Percentiles rank a stretch among this genome's conserved stretches.
Evolutionary conservation across 2,329 filamentous ascomycete species (phyloP).

Genomic region (Epichloe scottii): DNA sequence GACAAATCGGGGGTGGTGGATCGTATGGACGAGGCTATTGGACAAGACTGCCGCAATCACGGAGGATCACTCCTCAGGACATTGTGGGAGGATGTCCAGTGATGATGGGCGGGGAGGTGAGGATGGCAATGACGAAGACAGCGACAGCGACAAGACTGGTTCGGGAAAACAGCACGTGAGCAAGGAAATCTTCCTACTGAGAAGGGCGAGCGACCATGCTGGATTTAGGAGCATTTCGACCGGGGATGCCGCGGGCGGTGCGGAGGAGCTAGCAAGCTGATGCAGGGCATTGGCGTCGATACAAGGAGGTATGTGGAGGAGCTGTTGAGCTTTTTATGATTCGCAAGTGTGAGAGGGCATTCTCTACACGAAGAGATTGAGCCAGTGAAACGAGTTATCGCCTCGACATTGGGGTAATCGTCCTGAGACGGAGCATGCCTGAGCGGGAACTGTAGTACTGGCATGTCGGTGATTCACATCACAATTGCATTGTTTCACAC

Average conservation of each 20-base stretch:
- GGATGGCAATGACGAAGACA: not conserved
- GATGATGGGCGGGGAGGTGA: conserved; percentile 5
- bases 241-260: conserved; percentile 28
- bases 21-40: conserved; percentile 50
- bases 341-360: no score
- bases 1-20: conserved; percentile 56
- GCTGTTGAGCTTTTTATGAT: conserved; percentile 44
- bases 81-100: no score
- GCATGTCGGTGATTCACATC: not conserved
- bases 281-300: conserved; percentile 65
- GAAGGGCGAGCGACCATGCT: conserved; percentile 44
- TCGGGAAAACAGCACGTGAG: conserved; percentile 11
- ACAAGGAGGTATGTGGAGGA: conserved; percentile 64
- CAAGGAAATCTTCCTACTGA: conserved; percentile 51
- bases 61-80: conserved; percentile 5
- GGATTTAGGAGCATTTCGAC: conserved; percentile 24
- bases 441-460: not conserved
- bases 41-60: conserved; percentile 19
- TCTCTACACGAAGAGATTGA: no score
- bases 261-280: conserved; percentile 46
- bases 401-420: no score
- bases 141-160: conserved; percentile 4
- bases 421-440: no score
- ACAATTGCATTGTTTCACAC: not conserved
- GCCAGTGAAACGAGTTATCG: no score